Base-by-base conservation (phyloP, 352 stramenopile species). In the Phytophthora fragariaefolia region DNA sequence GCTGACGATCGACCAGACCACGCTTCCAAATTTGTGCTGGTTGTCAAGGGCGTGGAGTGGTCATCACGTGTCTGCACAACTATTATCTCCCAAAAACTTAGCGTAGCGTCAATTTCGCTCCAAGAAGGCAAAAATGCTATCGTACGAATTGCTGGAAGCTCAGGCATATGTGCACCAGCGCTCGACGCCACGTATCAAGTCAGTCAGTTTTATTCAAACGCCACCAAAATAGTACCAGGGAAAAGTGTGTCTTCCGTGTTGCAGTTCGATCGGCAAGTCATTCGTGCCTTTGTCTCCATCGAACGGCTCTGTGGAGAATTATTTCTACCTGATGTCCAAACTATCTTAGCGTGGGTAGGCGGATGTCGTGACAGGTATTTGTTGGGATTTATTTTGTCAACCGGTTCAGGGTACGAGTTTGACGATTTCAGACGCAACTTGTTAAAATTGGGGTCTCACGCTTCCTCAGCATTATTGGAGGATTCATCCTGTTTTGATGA, bases 321-420 rank as follows among this genome's bases (percentile, higher is more conserved):
- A 30, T 88, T 69, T 23, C 77, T 92, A 45, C 81, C 83, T 26
- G 62, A 73, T 30, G 51, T 92, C 5, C 52, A 69, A 46, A 69
- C 70, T 9, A 45, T 85, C 22, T 23, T 90, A 7, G 22, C 59
- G 4, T 91, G 80, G 77, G 13, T 77, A 47, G 51, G 63, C 28
- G 59, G 24, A 18, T 89, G 79, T 28, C 61, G 78, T 20, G 76
- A 86, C 30, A 70, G 60, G 7, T 88, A 80, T 52, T 74, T 88
- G 27, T 30, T 92, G 12, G 86, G 82, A 5, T 92, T 85, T 58
- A 75, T 94, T 38, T 50, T 91, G 42, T 89, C 82, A 26, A 89
- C 83, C 23, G 80, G 81, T 28, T 82, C 74, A 20, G 86, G 82
- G 10, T 94, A 94, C 56, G 66, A 81, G 50, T 30, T 80, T 1